These are phyloP conservation scores for Podaxis carcinomalis DNA, from an alignment of 768 basidiomycete species.

Conservation along the genomic window DNA sequence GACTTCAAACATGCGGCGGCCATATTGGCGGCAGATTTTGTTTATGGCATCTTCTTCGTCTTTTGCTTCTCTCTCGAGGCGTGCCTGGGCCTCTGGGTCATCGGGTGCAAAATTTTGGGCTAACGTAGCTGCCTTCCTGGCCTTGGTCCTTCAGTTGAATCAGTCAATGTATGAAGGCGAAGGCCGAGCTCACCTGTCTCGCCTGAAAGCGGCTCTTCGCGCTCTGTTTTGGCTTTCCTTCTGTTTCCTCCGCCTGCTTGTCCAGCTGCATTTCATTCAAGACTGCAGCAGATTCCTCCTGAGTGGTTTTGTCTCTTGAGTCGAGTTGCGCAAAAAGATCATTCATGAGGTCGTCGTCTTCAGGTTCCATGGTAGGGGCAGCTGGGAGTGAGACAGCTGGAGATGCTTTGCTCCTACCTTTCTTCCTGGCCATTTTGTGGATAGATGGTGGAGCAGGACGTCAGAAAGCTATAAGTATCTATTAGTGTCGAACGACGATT, in stretches of 20 bases:
- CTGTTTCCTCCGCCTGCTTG: slow-evolving; percentile 25
- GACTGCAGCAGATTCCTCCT: slow-evolving; percentile 44
- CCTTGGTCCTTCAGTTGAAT: slow-evolving; percentile 35
- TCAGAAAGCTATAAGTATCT: not conserved
- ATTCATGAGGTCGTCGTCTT: slow-evolving; percentile 64
- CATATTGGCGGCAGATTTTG: slow-evolving; percentile 59
- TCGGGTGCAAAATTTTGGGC: slow-evolving; percentile 47
- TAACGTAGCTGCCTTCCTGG: slow-evolving; percentile 64
- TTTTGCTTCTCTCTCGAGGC: slow-evolving; percentile 58
- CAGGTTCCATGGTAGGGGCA: slow-evolving; percentile 24
- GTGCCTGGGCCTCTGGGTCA: slow-evolving; percentile 57
- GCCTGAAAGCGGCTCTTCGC: slow-evolving; percentile 65
- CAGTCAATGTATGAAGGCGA: not conserved
- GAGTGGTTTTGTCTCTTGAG: slow-evolving; percentile 47
- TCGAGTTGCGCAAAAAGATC: slow-evolving; percentile 78
- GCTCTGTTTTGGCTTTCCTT: slow-evolving; percentile 42
- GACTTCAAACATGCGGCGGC: slow-evolving; percentile 65
- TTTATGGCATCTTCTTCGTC: slow-evolving; percentile 66
- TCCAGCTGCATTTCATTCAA: slow-evolving; percentile 44
- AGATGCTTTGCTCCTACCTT: slow-evolving; percentile 39
- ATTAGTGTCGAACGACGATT: not conserved
- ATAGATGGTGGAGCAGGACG: not conserved
- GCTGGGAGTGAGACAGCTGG: slow-evolving; percentile 25
- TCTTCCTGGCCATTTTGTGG: slow-evolving; percentile 48
- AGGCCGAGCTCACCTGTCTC: slow-evolving; percentile 51